These are phyloP conservation scores for Cladobotryum protrusum DNA, from an alignment of 2,329 filamentous ascomycete genomes.

Conservation along the genomic window DNA sequence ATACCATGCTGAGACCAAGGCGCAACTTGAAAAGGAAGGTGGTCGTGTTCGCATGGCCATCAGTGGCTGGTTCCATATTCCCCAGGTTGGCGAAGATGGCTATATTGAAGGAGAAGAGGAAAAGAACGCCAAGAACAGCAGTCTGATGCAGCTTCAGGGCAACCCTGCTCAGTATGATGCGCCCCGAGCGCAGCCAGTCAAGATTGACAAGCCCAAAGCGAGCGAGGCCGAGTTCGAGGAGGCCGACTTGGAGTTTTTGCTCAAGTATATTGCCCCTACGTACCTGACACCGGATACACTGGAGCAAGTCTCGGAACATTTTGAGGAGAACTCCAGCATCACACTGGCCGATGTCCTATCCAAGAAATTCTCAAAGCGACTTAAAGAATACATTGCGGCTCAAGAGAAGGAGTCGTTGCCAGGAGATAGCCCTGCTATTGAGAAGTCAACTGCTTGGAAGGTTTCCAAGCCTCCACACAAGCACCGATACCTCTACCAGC, in stretches of 20 bases:
- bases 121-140: conserved; percentile 80
- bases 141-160: conserved; percentile 85
- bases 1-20: conserved; percentile 60
- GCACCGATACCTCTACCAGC: conserved; percentile 82
- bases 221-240: conserved; percentile 60
- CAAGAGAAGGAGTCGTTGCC: conserved; percentile 49
- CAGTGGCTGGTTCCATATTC: conserved; percentile 98
- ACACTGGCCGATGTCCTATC: conserved; percentile 73
- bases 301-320: conserved; percentile 72
- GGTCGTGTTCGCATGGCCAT: conserved; percentile 92
- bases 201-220: conserved; percentile 32
- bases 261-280: conserved; percentile 82
- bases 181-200: conserved; percentile 58
- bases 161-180: conserved; percentile 85
- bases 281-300: conserved; percentile 91
- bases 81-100: conserved; percentile 87
- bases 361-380: conserved; percentile 64
- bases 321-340: conserved; percentile 77
- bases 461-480: conserved; percentile 90
- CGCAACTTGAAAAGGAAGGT: conserved; percentile 60
- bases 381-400: conserved; percentile 65
- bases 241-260: conserved; percentile 78
- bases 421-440: conserved; percentile 47
- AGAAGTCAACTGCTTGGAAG: conserved; percentile 57
- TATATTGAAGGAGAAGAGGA: conserved; percentile 85